Evolutionary conservation across 176 grass and related monocot species (phyloP).

Genomic region (Oryza longistaminata): DNA sequence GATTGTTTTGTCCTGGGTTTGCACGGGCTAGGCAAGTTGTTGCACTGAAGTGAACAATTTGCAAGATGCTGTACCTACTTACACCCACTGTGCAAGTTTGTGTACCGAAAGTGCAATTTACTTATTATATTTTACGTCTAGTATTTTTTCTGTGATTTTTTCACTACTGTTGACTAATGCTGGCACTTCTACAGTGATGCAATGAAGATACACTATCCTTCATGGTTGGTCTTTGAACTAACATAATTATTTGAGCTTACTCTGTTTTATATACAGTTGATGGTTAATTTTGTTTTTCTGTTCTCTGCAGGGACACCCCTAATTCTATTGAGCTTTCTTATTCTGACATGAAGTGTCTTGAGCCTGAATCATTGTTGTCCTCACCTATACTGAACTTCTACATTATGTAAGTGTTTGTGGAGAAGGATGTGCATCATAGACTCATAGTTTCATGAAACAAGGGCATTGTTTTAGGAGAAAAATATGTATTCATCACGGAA

Average conservation of each 20-base stretch:
- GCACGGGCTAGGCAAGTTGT: too few relatives aligned
- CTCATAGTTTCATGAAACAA: not conserved
- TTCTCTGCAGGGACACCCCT: conserved; percentile 57
- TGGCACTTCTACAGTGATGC: conserved; percentile 55
- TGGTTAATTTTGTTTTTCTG: conserved; percentile 31
- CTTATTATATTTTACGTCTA: conserved; percentile 17
- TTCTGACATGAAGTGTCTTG: conserved; percentile 74
- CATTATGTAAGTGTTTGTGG: conserved; percentile 60
- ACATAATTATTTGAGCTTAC: conserved; percentile 5
- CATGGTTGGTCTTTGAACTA: conserved; percentile 53
- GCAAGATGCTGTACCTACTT: too few relatives aligned
- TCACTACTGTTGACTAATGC: conserved; percentile 32
- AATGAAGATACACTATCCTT: conserved; percentile 75
- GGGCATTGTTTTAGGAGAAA: not conserved
- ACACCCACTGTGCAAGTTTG: too few relatives aligned
- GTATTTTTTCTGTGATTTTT: conserved; percentile 15
- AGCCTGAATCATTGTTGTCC: conserved; percentile 75
- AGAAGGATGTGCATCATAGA: not conserved
- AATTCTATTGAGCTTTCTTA: conserved; percentile 68
- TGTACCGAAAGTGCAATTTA: too few relatives aligned
- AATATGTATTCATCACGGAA: not conserved
- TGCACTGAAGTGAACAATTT: too few relatives aligned
- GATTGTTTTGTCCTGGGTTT: too few relatives aligned
- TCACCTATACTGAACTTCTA: conserved; percentile 98
- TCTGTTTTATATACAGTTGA: conserved; percentile 34